phyloP scores from a whole-genome alignment of 1,139 yeast genomes.

The Scheffersomyces insectosa region DNA sequence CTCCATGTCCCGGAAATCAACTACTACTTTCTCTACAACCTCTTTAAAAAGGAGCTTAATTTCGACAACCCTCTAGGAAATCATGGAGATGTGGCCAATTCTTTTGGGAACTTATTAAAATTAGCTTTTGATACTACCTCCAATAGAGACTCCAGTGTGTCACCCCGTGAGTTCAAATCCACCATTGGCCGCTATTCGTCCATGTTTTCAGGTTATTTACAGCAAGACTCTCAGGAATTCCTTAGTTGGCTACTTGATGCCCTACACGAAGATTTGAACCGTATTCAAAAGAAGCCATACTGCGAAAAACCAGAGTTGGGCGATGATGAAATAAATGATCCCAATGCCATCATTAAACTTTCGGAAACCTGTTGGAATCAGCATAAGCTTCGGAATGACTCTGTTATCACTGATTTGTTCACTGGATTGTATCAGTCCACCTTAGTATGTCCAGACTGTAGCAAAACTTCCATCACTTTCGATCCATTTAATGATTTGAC shows the following conservation, averaged over 20 bases:
- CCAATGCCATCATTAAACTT: slow-evolving; percentile 54
- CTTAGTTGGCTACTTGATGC: slow-evolving; percentile 89
- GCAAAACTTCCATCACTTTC: slow-evolving; percentile 81
- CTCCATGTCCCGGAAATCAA: slow-evolving; percentile 84
- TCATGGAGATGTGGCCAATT: slow-evolving; percentile 74
- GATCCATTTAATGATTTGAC: slow-evolving; percentile 95
- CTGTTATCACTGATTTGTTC: slow-evolving; percentile 80
- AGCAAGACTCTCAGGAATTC: slow-evolving; percentile 96
- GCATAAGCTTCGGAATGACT: slow-evolving; percentile 80
- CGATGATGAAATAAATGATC: slow-evolving; percentile 59
- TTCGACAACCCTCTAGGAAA: slow-evolving; percentile 80
- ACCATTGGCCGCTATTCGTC: slow-evolving; percentile 79
- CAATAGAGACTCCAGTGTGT: slow-evolving; percentile 17
- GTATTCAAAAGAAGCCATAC: slow-evolving; percentile 79
- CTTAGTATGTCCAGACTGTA: slow-evolving; percentile 82
- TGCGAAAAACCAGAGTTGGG: slow-evolving; percentile 84
- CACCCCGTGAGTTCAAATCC: slow-evolving; percentile 78
- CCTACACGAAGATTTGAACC: slow-evolving; percentile 88
- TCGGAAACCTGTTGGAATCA: slow-evolving; percentile 82
- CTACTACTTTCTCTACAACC: slow-evolving; percentile 65
- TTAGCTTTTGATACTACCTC: slow-evolving; percentile 48
- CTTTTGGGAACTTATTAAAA: slow-evolving; percentile 68
- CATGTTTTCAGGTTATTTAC: slow-evolving; percentile 84
- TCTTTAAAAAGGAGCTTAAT: slow-evolving; percentile 71
- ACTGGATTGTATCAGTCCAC: slow-evolving; percentile 92